Percentiles rank a stretch among this genome's conserved stretches.
Evolutionary conservation across 2,329 filamentous ascomycete genomes (phyloP).

Genomic region (Aureobasidium leucospermi): DNA sequence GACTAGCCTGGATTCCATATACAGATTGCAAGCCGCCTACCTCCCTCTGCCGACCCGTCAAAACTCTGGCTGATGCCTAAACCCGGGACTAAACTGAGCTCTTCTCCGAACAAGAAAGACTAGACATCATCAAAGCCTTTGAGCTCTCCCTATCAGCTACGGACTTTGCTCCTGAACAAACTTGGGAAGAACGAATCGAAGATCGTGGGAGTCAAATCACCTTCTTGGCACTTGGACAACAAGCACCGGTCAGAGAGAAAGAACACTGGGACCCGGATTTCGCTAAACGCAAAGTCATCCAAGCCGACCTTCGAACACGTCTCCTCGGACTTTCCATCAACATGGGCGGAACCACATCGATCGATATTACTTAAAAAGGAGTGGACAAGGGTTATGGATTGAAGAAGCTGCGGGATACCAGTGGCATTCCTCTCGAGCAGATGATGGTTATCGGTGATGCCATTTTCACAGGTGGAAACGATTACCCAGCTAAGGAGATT

Average conservation of each 20-base stretch:
- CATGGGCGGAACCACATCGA: constrained; percentile 36
- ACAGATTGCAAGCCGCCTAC: constrained; percentile 33
- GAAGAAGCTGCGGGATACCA: constrained; percentile 22
- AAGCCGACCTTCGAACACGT: constrained; percentile 29
- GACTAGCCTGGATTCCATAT: constrained; percentile 38
- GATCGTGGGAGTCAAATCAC: constrained; percentile 38
- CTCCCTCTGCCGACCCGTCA: constrained; percentile 28
- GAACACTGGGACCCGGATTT: constrained; percentile 35
- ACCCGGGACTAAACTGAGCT: constrained; percentile 37
- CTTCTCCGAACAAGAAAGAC: constrained; percentile 27
- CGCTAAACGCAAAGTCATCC: constrained; percentile 34
- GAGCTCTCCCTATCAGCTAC: constrained; percentile 29
- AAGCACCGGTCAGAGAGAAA: constrained; percentile 32
- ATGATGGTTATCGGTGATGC: constrained; percentile 39
- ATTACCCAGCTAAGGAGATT: constrained; percentile 31
- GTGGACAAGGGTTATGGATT: constrained; percentile 32
- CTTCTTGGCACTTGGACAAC: constrained; percentile 36
- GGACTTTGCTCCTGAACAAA: constrained; percentile 32
- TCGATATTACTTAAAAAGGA: constrained; percentile 34
- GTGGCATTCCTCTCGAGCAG: constrained; percentile 30
- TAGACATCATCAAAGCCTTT: constrained; percentile 30
- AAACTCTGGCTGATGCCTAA: constrained; percentile 39
- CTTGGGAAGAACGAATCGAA: constrained; percentile 35
- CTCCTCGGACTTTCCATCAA: constrained; percentile 35
- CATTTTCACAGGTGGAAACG: constrained; percentile 35